phyloP scores from a whole-genome alignment of 768 basidiomycete genomes.

The Collybia nuda region DNA sequence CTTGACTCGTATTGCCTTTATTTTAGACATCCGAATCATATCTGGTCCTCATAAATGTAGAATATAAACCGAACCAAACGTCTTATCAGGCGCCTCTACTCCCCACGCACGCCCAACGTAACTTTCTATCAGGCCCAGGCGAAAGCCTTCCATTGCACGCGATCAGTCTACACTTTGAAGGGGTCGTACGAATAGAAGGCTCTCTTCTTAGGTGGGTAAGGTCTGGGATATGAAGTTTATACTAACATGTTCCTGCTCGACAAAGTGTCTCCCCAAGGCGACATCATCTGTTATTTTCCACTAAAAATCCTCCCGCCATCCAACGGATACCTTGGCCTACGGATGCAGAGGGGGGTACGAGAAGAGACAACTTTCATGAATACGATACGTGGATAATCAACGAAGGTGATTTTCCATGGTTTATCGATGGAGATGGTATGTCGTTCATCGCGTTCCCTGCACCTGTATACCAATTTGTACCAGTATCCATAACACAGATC shows the following conservation, averaged over 20 bases:
- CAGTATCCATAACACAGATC: constrained; percentile 72
- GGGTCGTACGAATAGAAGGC: constrained; percentile 79
- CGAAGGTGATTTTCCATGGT: constrained; percentile 69
- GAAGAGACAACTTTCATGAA: constrained; percentile 30
- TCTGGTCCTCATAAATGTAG: constrained; percentile 72
- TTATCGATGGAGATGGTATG: constrained; percentile 72
- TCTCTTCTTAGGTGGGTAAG: constrained; percentile 60
- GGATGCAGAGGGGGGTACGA: constrained; percentile 36
- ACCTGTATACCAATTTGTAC: background rate
- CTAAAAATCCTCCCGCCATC: constrained; percentile 68
- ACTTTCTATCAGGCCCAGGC: constrained; percentile 79
- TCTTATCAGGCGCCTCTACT: constrained; percentile 57
- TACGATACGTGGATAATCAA: constrained; percentile 75
- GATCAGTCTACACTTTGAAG: constrained; percentile 73
- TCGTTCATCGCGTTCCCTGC: background rate
- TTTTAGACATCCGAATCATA: constrained; percentile 79
- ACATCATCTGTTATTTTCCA: constrained; percentile 71
- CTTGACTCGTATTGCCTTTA: background rate
- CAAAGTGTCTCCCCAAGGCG: constrained; percentile 74
- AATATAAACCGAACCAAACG: constrained; percentile 51
- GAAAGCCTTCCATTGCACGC: constrained; percentile 71
- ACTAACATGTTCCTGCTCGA: background rate
- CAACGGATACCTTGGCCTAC: constrained; percentile 86
- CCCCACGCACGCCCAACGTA: constrained; percentile 56
- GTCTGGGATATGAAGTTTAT: background rate